Evolutionary conservation across 2,329 filamentous ascomycete species (phyloP).

Genomic region (Colletotrichum graminicola): DNA sequence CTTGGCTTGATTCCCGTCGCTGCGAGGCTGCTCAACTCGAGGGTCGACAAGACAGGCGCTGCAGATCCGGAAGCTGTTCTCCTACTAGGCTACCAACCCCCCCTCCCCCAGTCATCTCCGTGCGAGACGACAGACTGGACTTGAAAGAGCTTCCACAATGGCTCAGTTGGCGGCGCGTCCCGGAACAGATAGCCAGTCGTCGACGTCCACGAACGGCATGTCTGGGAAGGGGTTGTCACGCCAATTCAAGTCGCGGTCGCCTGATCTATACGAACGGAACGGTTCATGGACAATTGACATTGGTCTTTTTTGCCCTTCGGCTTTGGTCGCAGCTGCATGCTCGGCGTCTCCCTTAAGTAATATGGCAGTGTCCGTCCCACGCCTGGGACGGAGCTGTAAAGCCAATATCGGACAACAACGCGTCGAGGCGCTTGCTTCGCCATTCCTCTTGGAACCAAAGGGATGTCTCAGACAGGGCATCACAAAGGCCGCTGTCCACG

Average conservation of each 20-base stretch:
- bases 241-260: constrained; percentile 24
- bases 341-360: constrained; percentile 23
- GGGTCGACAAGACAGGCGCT: constrained; percentile 1
- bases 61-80: background rate
- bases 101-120: background rate
- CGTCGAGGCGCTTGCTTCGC: constrained; percentile 14
- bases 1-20: constrained; percentile 19
- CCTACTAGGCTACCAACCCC: background rate
- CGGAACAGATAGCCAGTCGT: constrained; percentile 26
- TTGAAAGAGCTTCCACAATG: background rate
- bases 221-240: constrained; percentile 30
- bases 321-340: constrained; percentile 24
- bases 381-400: constrained; percentile 2
- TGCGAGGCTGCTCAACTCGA: constrained; percentile 14
- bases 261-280: background rate
- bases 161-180: constrained; percentile 17
- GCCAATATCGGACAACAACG: constrained; percentile 23
- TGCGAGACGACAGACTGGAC: background rate
- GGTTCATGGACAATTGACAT: background rate
- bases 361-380: background rate
- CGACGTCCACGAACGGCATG: constrained; percentile 36
- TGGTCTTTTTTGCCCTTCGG: background rate
- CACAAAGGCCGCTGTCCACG: constrained; percentile 33
- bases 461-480: constrained; percentile 38
- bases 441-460: constrained; percentile 37